Percentiles rank a stretch among this genome's conserved stretches.
Evolutionary conservation across 2,329 filamentous ascomycete species (phyloP).

Genomic region (Paecilomyces sp.): DNA sequence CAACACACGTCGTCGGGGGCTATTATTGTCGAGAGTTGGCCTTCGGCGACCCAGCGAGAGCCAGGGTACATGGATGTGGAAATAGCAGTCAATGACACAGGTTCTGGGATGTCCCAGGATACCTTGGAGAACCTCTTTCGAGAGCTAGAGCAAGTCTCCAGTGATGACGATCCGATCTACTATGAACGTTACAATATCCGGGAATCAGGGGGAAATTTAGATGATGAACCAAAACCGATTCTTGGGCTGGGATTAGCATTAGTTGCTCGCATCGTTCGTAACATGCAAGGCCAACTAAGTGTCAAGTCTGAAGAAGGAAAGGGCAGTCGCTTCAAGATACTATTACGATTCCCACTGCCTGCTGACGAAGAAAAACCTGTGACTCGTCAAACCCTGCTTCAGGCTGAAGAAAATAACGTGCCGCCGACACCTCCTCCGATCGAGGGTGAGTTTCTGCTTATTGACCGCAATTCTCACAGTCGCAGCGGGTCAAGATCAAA

Average conservation of each 20-base stretch:
- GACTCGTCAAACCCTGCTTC: background rate
- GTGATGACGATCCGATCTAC: constrained; percentile 42
- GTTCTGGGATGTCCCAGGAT: constrained; percentile 53
- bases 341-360: constrained; percentile 66
- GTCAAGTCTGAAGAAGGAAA: constrained; percentile 77
- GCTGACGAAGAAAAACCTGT: constrained; percentile 19
- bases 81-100: constrained; percentile 69
- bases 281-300: constrained; percentile 81
- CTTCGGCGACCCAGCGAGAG: constrained; percentile 37
- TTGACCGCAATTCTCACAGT: constrained; percentile 17
- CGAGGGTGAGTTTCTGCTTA: constrained; percentile 32
- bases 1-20: constrained; percentile 64
- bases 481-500: constrained; percentile 2
- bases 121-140: constrained; percentile 55
- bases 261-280: constrained; percentile 78
- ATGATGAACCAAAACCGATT: constrained; percentile 36
- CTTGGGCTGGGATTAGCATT: constrained; percentile 79
- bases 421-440: constrained; percentile 23
- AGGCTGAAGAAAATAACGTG: constrained; percentile 13
- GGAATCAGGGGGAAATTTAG: constrained; percentile 19
- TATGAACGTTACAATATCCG: constrained; percentile 24
- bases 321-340: constrained; percentile 75
- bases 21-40: constrained; percentile 64
- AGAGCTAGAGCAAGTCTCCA: constrained; percentile 60
- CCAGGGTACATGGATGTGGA: constrained; percentile 60